Base-by-base conservation (phyloP, 805 yeast species). In the Saccharomycopsis sp. region DNA sequence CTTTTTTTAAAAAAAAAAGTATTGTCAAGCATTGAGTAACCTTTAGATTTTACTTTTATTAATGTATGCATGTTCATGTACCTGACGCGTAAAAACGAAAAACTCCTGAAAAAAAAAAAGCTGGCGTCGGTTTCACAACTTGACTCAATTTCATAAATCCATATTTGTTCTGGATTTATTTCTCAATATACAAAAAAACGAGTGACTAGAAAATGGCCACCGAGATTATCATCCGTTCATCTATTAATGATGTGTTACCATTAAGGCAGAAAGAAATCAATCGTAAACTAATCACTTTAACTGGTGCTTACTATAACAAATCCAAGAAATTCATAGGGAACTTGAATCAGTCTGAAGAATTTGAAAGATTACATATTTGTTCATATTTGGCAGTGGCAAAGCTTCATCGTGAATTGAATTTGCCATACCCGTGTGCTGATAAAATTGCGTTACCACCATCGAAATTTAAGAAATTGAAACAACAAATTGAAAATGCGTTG, bases 301-400 rank as follows among this genome's bases (percentile, higher is more conserved):
- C 51, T 1, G 20, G 9, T 6, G 20, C 27, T 23, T 47, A 43
- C 11, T 47, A 47, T 27, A 23, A 16, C 13, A 33, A 40, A 23
- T 34, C 41, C 24, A 27, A 23, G 8, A 33, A 37, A 26, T n/a
- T 28, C 7, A 29, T 47, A 27, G 45, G 49, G 5, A 39, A 21
- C 2, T 58, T 82, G 19, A 70, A 75, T 11, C 68, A 70, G 21
- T 68, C 68, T 32, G 74, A 77, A 41, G 89, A 83, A 51, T 64
- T 73, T 2, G 87, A 86, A 1, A 64, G 90, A 43, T 71, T 70
- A 44, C 89, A 83, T 57, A 58, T 84, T 9, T 79, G 87, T 58
- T 83, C 87, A 4, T 75, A 64, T 50, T 57, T 81, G 20, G 81
- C 85, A 0, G 72, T 73, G 11, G 78, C 77, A 46, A 67, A 68